Evolutionary conservation across 2,329 filamentous ascomycete genomes (phyloP), one percentile per base, ranked within the genome.

Genomic region (Cryoendolithus antarcticus): DNA sequence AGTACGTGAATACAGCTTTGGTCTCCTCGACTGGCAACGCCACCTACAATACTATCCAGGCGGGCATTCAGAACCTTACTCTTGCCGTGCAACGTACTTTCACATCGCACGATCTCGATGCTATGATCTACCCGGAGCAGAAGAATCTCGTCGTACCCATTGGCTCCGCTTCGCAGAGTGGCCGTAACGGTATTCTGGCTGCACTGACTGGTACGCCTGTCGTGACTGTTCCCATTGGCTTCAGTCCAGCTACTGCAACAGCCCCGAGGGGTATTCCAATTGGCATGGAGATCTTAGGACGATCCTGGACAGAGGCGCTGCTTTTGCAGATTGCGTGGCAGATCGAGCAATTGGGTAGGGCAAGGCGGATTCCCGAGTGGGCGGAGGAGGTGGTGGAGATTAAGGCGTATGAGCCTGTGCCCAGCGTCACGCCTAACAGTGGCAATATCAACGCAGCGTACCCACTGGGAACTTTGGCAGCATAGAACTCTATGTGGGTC

Each of bases 91-190:
- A 62, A n/a, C 44, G 56, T 3, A 74, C 72, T 0, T 76, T 80
- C 43, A 52, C 58, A 0, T 41, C 50, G 0, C 59, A 74, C 44
- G 43, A 55, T 0, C 61, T 81, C 9, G 71, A 77, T 50, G 75
- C 70, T 0, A 48, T 80, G 29, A 68, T 79, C 48, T 81, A 80
- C 54, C 76, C 77, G 0, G 70, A 80, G 51, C 77, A 81, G 49
- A 70, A 69, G 50, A 77, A 77, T 39, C 66, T 80, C 1, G 73
- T 77, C 4, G 74, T 78, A 2, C 66, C 68, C 34, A 55, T 78
- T 15, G 75, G 74, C 3, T 66, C 67, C 1, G 62, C 69, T 0
- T 70, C 66, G 0, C 77, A 81, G 56, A 60, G 60, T n/a, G 75
- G 75, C 1, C 62, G 77, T 2, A 81, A 75, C 46, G 72, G 71